phyloP scores from a whole-genome alignment of 1,284 basidiomycete genomes.

The Cryptococcus deneoformans region DNA sequence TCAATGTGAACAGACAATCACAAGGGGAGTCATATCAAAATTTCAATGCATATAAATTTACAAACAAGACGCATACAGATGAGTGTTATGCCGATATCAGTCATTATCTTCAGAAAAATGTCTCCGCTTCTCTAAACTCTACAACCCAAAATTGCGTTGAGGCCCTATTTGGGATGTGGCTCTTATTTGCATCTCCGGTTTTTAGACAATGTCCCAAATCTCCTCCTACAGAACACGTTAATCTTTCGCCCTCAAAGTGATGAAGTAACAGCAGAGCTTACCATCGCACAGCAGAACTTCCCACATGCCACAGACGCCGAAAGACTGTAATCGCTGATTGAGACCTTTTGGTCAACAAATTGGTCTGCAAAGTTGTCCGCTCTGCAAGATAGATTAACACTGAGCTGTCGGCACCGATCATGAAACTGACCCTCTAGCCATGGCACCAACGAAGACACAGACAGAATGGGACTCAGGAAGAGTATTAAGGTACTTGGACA shows the following conservation, averaged over 20 bases:
- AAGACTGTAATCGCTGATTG: conserved; percentile 90
- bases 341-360: conserved; percentile 96
- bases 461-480: conserved; percentile 84
- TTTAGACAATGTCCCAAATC: conserved; percentile 60
- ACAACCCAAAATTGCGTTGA: conserved; percentile 3
- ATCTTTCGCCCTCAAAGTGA: background rate
- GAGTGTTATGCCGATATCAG: conserved; percentile 8
- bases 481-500: conserved; percentile 77
- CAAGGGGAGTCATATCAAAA: background rate
- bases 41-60: conserved; percentile 8
- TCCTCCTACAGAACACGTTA: conserved; percentile 50
- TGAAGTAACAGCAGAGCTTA: conserved; percentile 10
- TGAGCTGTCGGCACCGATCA: background rate
- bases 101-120: background rate
- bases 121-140: background rate
- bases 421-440: conserved; percentile 71
- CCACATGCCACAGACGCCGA: conserved; percentile 97
- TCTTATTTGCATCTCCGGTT: background rate
- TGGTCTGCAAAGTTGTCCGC: conserved; percentile 94
- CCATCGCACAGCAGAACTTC: conserved; percentile 67
- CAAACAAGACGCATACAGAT: conserved; percentile 13
- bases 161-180: background rate
- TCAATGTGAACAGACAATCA: background rate
- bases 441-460: conserved; percentile 96
- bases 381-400: conserved; percentile 31